Conservation (phyloP, 2,329 filamentous ascomycete species). For the Endocalyx cinctus region DNA sequence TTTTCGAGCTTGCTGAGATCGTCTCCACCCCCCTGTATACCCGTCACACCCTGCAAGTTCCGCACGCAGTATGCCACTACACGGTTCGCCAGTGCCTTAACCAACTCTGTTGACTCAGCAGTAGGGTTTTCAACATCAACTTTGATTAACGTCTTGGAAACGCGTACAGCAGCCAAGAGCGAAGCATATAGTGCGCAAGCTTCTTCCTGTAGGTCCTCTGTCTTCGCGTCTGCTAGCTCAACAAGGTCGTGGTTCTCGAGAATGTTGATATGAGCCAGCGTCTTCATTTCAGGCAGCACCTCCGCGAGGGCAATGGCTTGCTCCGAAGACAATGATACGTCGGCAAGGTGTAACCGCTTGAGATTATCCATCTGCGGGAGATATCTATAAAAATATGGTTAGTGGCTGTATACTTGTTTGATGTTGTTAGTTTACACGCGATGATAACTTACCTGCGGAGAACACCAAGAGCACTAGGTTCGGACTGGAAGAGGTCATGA, state of each 20-base stretch:
- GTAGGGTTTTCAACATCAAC: constrained; percentile 88
- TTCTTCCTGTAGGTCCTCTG: constrained; percentile 81
- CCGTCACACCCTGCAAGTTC: constrained; percentile 78
- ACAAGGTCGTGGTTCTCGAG: constrained; percentile 73
- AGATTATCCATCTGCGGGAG: constrained; percentile 73
- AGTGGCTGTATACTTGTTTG: constrained; percentile 3
- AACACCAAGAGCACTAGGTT: constrained; percentile 68
- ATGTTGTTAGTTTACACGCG: background rate
- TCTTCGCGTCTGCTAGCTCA: constrained; percentile 67
- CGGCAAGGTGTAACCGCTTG: constrained; percentile 80
- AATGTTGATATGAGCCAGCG: constrained; percentile 80
- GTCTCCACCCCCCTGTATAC: constrained; percentile 27
- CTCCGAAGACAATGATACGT: constrained; percentile 78
- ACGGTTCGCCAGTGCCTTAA: constrained; percentile 87
- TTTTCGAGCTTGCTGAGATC: constrained; percentile 30
- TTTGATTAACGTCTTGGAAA: constrained; percentile 79
- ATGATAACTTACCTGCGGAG: constrained; percentile 62
- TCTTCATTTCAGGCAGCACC: constrained; percentile 76
- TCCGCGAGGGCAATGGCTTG: constrained; percentile 90
- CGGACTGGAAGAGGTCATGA: constrained; percentile 66
- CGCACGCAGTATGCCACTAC: constrained; percentile 91
- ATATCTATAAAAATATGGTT: constrained; percentile 46
- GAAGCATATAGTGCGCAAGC: constrained; percentile 92
- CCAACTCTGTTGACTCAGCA: constrained; percentile 77
- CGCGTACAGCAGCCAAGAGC: constrained; percentile 77